Conservation (phyloP, 768 basidiomycete genomes). For the Austroboletus eburneus region DNA sequence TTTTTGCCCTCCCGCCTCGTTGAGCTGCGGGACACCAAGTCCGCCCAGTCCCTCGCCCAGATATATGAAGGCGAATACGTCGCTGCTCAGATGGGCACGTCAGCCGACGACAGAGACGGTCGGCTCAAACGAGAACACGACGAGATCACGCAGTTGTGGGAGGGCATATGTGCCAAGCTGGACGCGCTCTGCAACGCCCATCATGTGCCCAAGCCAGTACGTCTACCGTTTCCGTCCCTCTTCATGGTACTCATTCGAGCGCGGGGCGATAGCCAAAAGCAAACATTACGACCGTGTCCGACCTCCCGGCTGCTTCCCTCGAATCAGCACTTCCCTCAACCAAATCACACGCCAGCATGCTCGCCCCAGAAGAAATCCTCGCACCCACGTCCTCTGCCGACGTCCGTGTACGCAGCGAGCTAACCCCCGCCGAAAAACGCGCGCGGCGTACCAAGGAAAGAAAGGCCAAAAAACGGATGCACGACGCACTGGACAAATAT, state of each 20-base stretch:
- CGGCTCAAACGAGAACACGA: conserved; percentile 86
- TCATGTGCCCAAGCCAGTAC: conserved; percentile 89
- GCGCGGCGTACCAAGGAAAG: conserved; percentile 62
- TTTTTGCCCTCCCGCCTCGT: conserved; percentile 89
- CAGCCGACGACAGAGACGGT: conserved; percentile 77
- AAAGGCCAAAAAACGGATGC: conserved; percentile 67
- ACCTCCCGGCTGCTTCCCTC: conserved; percentile 74
- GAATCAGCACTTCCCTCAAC: conserved; percentile 90
- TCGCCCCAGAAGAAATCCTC: conserved; percentile 93
- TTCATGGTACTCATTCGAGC: too few species aligned
- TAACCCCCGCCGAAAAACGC: conserved; percentile 83
- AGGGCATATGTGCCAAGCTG: conserved; percentile 78
- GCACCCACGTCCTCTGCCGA: conserved; percentile 47
- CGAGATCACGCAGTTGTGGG: conserved; percentile 81
- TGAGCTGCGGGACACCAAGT: conserved; percentile 87
- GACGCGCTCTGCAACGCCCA: conserved; percentile 95
- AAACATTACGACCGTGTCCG: conserved; percentile 76
- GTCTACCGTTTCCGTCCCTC: too few species aligned
- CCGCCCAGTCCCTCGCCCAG: conserved; percentile 85
- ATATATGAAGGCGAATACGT: conserved; percentile 94
- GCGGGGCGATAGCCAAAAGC: conserved; percentile 73
- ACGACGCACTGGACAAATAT: conserved; percentile 59
- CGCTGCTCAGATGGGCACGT: conserved; percentile 51
- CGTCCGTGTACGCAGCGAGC: conserved; percentile 66
- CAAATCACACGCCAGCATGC: conserved; percentile 68